Conservation (phyloP, 169 alveolate genomes). For the Besnoitia besnoiti region DNA sequence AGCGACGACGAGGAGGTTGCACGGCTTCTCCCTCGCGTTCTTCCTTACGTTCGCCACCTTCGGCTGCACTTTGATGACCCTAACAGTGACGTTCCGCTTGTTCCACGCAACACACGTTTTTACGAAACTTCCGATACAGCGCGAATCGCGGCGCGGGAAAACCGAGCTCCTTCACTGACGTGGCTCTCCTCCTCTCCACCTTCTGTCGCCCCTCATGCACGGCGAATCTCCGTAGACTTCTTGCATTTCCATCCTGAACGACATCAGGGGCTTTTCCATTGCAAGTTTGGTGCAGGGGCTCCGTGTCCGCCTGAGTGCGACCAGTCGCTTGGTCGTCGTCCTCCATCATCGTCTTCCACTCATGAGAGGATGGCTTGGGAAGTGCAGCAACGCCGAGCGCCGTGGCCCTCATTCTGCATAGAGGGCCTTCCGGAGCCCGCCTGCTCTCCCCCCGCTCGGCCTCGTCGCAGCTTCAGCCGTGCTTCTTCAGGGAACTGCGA, state of each 20-base stretch:
- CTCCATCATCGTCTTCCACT: not conserved
- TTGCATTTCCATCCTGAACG: not conserved
- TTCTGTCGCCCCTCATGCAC: not conserved
- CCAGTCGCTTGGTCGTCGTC: not conserved
- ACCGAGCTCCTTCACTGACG: not conserved
- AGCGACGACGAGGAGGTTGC: not conserved
- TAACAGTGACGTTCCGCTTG: not conserved
- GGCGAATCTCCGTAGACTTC: constrained; percentile 8
- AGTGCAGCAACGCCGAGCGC: not conserved
- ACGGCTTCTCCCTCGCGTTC: not conserved
- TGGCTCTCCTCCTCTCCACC: not conserved
- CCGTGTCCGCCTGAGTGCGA: too few species aligned
- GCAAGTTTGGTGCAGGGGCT: not conserved
- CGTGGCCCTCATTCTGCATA: not conserved
- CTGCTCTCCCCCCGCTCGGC: not conserved
- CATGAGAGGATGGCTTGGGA: not conserved
- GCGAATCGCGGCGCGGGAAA: too few species aligned
- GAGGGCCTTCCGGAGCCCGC: constrained; percentile 13
- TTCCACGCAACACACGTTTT: not conserved
- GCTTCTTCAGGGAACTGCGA: too few species aligned
- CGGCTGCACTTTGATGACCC: constrained; percentile 10
- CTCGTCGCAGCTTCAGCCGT: not conserved
- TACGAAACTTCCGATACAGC: too few species aligned
- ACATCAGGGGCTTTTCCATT: not conserved
- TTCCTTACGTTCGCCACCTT: not conserved